These are phyloP conservation scores for Aspergillus cavernicola DNA, from an alignment of 495 filamentous ascomycete species.

Conservation along the genomic window DNA sequence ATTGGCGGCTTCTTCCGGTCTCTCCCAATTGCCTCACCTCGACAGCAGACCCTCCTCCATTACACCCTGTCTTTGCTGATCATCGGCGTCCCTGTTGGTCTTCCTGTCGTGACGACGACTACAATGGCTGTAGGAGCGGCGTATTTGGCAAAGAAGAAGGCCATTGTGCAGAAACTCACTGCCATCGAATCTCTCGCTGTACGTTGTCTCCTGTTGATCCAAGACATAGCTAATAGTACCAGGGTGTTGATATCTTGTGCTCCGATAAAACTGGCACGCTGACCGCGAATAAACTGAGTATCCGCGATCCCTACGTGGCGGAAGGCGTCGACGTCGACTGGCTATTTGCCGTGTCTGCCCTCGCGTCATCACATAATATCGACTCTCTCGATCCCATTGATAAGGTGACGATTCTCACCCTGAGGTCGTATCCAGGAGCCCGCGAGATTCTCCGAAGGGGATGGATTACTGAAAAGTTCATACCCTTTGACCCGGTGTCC, in stretches of 20 bases:
- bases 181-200: conserved; percentile 89
- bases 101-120: conserved; percentile 91
- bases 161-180: conserved; percentile 93
- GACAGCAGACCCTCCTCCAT: conserved; percentile 54
- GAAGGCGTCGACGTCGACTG: conserved; percentile 70
- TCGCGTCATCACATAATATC: conserved; percentile 70
- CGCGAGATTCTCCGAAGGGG: conserved; percentile 59
- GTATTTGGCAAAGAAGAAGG: conserved; percentile 91
- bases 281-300: conserved; percentile 69
- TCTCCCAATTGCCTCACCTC: conserved; percentile 60
- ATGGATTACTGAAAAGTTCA: conserved; percentile 68
- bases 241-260: conserved; percentile 93
- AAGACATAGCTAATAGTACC: conserved; percentile 5
- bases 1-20: conserved; percentile 70
- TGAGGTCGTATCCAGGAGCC: conserved; percentile 64
- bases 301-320: conserved; percentile 66
- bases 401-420: conserved; percentile 65
- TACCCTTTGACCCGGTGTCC: conserved; percentile 70
- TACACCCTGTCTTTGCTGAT: conserved; percentile 76
- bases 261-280: conserved; percentile 85
- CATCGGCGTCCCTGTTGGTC: conserved; percentile 93
- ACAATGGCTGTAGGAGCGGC: conserved; percentile 96
- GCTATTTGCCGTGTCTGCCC: conserved; percentile 70
- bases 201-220: not conserved
- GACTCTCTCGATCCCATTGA: conserved; percentile 72